A percentile compares a stretch with the other conserved stretches of the same genome.
Conservation (phyloP, 148 eudicot species). For the Limonium bicolor region DNA sequence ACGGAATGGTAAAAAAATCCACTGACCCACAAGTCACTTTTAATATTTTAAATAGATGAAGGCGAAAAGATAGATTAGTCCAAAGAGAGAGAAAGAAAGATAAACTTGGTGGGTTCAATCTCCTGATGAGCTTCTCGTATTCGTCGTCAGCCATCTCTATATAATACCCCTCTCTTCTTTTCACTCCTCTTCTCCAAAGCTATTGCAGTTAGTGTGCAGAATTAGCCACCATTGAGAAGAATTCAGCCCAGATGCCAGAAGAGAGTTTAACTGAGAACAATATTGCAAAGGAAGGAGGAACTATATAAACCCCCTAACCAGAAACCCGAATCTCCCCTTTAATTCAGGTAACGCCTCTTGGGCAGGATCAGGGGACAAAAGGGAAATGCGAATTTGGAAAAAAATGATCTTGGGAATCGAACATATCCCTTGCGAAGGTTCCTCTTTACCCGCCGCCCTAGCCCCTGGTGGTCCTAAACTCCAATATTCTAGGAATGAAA, state of each 20-base stretch:
- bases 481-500: conserved; percentile 4
- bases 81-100: neutral
- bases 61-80: neutral
- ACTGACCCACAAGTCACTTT: neutral
- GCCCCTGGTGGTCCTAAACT: no score
- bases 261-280: neutral
- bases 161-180: no score
- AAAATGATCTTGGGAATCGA: neutral
- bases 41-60: neutral
- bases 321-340: neutral
- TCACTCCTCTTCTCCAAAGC: neutral
- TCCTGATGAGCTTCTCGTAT: conserved; percentile 69
- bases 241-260: neutral
- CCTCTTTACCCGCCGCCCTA: no score
- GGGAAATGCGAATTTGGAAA: neutral
- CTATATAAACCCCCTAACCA: neutral
- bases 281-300: neutral
- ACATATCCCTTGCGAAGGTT: no score
- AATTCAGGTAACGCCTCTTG: neutral
- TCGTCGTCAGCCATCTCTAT: conserved; percentile 49
- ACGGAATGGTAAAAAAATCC: neutral
- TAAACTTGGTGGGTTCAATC: conserved; percentile 89
- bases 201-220: neutral
- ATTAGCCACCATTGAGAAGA: neutral
- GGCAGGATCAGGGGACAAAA: neutral